These are phyloP conservation scores for Leccinum obscurum DNA, from an alignment of 768 basidiomycete species.

Conservation along the genomic window DNA sequence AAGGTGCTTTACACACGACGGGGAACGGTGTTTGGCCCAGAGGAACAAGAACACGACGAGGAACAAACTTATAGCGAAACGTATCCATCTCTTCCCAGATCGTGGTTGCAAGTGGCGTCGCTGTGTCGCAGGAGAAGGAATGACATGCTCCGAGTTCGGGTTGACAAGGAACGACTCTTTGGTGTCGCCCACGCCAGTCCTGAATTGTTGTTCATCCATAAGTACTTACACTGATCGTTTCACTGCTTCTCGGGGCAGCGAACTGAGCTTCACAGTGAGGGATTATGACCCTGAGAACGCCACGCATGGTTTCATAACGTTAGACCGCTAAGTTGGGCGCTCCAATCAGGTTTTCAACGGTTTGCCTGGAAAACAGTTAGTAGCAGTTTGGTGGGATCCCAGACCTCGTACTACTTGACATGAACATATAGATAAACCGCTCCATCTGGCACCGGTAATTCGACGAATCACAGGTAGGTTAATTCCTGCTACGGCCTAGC, in stretches of 20 bases:
- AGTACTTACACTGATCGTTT: background rate
- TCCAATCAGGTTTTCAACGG: too few species aligned
- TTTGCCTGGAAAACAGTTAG: too few species aligned
- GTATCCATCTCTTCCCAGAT: slow-evolving; percentile 15
- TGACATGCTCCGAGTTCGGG: background rate
- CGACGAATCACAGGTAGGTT: too few species aligned
- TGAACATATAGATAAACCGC: too few species aligned
- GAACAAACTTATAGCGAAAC: slow-evolving; percentile 7
- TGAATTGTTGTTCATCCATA: slow-evolving; percentile 23
- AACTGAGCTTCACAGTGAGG: background rate
- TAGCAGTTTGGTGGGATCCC: too few species aligned
- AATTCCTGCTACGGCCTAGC: too few species aligned
- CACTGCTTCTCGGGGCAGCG: background rate
- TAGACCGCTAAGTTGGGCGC: too few species aligned
- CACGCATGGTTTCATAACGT: too few species aligned
- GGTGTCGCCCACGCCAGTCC: background rate
- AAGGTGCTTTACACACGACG: background rate
- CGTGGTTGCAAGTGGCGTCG: slow-evolving; percentile 1
- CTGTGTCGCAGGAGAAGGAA: slow-evolving; percentile 23
- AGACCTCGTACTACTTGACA: too few species aligned
- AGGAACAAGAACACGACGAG: slow-evolving; percentile 18
- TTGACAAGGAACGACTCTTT: slow-evolving; percentile 1
- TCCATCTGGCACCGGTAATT: too few species aligned
- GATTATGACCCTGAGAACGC: too few species aligned
- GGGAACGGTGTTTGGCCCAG: slow-evolving; percentile 9